phyloP scores from a whole-genome alignment of 2,329 filamentous ascomycete genomes.

The Nannizziopsis barbatae region DNA sequence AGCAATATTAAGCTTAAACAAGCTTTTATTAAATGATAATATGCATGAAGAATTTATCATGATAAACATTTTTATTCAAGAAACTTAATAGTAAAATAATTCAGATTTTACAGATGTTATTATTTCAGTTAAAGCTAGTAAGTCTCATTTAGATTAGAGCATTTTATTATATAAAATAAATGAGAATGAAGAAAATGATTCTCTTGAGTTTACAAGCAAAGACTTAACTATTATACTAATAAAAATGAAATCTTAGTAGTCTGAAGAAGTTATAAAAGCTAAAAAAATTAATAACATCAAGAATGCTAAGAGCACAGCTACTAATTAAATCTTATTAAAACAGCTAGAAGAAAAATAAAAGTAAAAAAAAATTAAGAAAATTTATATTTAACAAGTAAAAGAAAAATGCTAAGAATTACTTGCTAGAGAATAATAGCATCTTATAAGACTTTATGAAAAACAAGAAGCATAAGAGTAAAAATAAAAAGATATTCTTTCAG shows the following conservation, averaged over 20 bases:
- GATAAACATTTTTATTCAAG: not conserved
- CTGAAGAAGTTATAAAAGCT: slow-evolving; percentile 23
- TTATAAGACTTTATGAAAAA: slow-evolving; percentile 35
- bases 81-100: not conserved
- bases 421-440: slow-evolving; percentile 34
- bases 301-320: slow-evolving; percentile 26
- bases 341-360: slow-evolving; percentile 22
- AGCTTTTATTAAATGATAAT: not conserved
- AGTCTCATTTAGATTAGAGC: too few relatives aligned
- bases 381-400: slow-evolving; percentile 35
- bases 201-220: not conserved
- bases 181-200: too few relatives aligned
- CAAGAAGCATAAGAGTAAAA: slow-evolving; percentile 37
- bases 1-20: slow-evolving; percentile 17
- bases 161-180: too few relatives aligned
- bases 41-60: not conserved
- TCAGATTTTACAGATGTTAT: too few relatives aligned
- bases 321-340: slow-evolving; percentile 32
- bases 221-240: slow-evolving; percentile 13
- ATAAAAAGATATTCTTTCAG: slow-evolving; percentile 37
- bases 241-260: slow-evolving; percentile 14
- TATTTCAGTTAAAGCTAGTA: too few relatives aligned
- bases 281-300: slow-evolving; percentile 21
- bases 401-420: slow-evolving; percentile 36
- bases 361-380: slow-evolving; percentile 33